phyloP scores from a whole-genome alignment of 257 asterid genomes.

The Rehmannia glutinosa region DNA sequence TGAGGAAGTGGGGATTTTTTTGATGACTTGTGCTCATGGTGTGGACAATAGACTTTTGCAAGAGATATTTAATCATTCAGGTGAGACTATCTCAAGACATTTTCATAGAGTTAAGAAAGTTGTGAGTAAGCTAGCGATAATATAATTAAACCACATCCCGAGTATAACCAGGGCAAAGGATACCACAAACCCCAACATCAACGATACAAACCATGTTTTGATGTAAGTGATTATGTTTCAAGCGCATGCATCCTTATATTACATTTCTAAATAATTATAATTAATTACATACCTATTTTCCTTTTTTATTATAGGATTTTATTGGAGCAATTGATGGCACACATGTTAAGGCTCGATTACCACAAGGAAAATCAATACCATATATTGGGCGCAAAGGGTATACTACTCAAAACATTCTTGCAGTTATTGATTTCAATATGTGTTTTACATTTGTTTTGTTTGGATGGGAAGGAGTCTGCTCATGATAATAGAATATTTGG shows the following conservation, averaged over 20 bases:
- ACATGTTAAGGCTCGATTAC: background rate
- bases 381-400: background rate
- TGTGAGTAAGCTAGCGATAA: background rate
- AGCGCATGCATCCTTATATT: no score
- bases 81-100: background rate
- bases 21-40: background rate
- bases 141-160: background rate
- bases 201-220: background rate
- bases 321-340: background rate
- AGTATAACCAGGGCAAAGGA: background rate
- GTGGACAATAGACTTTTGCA: background rate
- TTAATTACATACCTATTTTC: no score
- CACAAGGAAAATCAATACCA: background rate
- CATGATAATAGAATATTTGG: background rate
- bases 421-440: background rate
- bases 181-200: background rate
- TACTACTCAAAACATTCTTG: background rate
- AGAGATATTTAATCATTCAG: no score
- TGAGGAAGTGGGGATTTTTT: background rate
- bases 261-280: no score
- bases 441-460: background rate
- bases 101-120: background rate
- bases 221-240: background rate
- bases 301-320: background rate
- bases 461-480: slow-evolving; percentile 7